These are phyloP conservation scores for Edaphochlamys debaryana DNA, from an alignment of 139 green algal species.

Conservation along the genomic window DNA sequence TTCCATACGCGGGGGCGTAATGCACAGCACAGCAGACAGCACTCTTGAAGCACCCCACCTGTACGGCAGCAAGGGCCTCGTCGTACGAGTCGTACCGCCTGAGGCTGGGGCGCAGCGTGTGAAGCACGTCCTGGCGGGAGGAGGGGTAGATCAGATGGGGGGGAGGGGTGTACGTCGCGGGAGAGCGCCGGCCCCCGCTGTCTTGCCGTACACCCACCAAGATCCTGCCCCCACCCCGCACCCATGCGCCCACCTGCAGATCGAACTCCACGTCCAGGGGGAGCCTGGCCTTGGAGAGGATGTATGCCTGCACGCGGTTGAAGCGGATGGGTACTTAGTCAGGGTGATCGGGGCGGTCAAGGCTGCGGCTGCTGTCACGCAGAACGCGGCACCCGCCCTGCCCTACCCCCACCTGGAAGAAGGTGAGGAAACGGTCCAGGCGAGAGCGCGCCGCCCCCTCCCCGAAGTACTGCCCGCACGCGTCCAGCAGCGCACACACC, in stretches of 20 bases:
- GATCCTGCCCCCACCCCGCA: too few species aligned
- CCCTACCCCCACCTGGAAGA: slow-evolving; percentile 82
- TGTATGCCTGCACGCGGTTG: slow-evolving; percentile 70
- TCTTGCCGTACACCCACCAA: too few species aligned
- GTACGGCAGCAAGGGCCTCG: slow-evolving; percentile 67
- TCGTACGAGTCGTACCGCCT: slow-evolving; percentile 68
- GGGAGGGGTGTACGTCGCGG: neutral
- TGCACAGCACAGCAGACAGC: too few species aligned
- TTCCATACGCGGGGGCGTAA: too few species aligned
- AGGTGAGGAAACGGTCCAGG: slow-evolving; percentile 92
- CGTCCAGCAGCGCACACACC: slow-evolving; percentile 82
- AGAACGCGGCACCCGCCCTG: neutral
- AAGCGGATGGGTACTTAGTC: too few species aligned
- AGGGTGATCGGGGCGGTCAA: neutral
- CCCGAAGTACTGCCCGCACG: slow-evolving; percentile 89
- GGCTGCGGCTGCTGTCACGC: too few species aligned
- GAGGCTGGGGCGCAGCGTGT: slow-evolving; percentile 76
- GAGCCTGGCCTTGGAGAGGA: slow-evolving; percentile 82
- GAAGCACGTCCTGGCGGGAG: slow-evolving; percentile 79
- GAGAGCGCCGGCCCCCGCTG: too few species aligned
- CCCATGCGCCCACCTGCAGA: slow-evolving; percentile 81
- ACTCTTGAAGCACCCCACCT: too few species aligned
- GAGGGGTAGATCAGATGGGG: neutral
- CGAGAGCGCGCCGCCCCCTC: slow-evolving; percentile 67
- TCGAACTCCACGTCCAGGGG: slow-evolving; percentile 95